Base-by-base conservation (phyloP, 306 rosid species). In the Fagus crenata region DNA sequence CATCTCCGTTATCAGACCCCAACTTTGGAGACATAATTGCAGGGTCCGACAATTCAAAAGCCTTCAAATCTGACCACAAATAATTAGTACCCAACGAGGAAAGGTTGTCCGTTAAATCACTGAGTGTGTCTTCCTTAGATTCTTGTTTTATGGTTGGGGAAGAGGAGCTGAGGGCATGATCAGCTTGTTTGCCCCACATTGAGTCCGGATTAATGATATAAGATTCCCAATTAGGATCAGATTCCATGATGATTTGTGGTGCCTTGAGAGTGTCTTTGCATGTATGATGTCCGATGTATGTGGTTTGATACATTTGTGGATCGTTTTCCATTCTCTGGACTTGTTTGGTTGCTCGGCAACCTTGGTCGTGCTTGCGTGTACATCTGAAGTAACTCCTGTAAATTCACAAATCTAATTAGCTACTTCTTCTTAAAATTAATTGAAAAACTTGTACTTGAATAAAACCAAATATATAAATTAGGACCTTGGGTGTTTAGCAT, bases 381-480 rank as follows among this genome's bases (percentile, higher is more conserved):
- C 97, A 92, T n/a, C 97, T 80, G 76, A 74, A 86, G 80, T 93
- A 93, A 82, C 94, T 87, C 90, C 98, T 93, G 89, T 60, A 14
- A 11, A 35, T 15, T 43, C 53, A n/a, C 28, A 40, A 53, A 37
- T 8, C 59, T 6, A 35, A 36, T 64, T 32, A 64, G 69, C 46
- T 46, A 46, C 14, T 14, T 36, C 40, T 28, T 32, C 67, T 3
- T 32, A 32, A 32, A 60, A 55, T 8, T 55, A 7, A 60, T 9
- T 7, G 5, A n/a, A 56, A 4, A 7, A 8, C 22, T 8, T 22
- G 28, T 7, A 12, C 51, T 33, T 11, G 33, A 28, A 51, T 9
- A n/a, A 31, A 0, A 53, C 13, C 0, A 49, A 49, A 42, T 36
- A 13, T 22, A 51, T 56, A 12, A 53, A 11, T 5, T 46, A 14